Evolutionary conservation across 1,139 yeast species (phyloP), one percentile per base, ranked within the genome.

Genomic region (Suhomyces bolitotheri): DNA sequence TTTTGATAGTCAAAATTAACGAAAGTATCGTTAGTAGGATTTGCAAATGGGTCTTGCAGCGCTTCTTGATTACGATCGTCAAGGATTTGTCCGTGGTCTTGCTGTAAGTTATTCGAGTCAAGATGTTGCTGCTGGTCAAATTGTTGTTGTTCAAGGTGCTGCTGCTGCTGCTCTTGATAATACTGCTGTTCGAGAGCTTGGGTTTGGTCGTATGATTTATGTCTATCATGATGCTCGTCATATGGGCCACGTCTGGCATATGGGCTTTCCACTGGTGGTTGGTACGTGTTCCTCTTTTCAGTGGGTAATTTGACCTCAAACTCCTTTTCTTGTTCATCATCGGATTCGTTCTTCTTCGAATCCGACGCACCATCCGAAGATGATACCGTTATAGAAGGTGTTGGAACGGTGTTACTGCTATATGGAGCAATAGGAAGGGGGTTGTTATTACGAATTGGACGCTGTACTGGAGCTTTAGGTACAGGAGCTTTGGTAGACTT

Each of bases 401-500:
- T 38, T 4, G 43, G 39, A 16, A 35, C 24, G 3, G 25, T 14
- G 20, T 43, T 41, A 15, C 27, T 17, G 9, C 13, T 23, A 15
- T 25, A 23, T 8, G 34, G 25, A 6, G 29, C 25, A 5, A 15
- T 17, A 3, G 32, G 35, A 16, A 28, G 27, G 2, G 43, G 35
- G 2, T 29, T 25, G 5, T 21, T 29, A 16, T 28, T 33, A 17
- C 41, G 36, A 9, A 15, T 4, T 13, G 27, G 43, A n/a, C 14
- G 11, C 22, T 29, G 35, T 5, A 34, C 43, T 3, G 53, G 51
- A 25, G 44, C 33, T 30, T 35, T 44, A 31, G 45, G 45, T 13
- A 46, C 49, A 16, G 66, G 62, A 40, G 71, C 75, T 53, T 85
- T 82, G 1, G 97, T 83, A 27, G 84, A 78, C 55, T 86, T 83